Evolutionary conservation across 805 yeast genomes (phyloP).

Genomic region (Candida boleticola): DNA sequence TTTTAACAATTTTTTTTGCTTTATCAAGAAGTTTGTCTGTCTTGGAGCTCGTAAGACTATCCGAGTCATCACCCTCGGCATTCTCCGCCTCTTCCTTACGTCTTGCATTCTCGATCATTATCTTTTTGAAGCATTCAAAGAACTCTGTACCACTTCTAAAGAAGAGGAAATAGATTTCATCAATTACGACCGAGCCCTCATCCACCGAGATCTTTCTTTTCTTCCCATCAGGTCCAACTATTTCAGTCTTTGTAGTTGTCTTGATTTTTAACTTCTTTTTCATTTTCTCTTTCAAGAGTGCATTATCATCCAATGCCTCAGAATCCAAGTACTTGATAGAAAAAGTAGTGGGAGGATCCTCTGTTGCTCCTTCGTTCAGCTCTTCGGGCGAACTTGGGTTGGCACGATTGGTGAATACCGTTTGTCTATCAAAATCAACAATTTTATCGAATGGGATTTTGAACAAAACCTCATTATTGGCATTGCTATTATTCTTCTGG

Average conservation of each 20-base stretch:
- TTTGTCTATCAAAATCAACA: constrained; percentile 55
- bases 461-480: constrained; percentile 68
- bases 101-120: constrained; percentile 14
- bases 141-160: constrained; percentile 50
- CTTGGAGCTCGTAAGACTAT: neutral
- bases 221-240: constrained; percentile 8
- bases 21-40: constrained; percentile 4
- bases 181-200: constrained; percentile 47
- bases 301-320: neutral
- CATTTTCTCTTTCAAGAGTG: neutral
- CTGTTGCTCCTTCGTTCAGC: constrained; percentile 10
- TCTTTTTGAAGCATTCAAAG: constrained; percentile 35
- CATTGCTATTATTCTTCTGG: constrained; percentile 56
- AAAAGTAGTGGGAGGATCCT: constrained; percentile 3
- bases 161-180: constrained; percentile 69
- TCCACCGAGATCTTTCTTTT: neutral
- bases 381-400: neutral
- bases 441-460: constrained; percentile 74
- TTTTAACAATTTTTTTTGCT: constrained; percentile 10
- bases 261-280: constrained; percentile 3
- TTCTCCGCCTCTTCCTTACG: neutral
- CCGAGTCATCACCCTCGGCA: neutral
- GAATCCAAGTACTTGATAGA: neutral
- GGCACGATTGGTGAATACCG: constrained; percentile 39
- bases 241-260: constrained; percentile 2